Evolutionary conservation across 352 stramenopile genomes (phyloP).

Genomic region (Phytophthora idaei): DNA sequence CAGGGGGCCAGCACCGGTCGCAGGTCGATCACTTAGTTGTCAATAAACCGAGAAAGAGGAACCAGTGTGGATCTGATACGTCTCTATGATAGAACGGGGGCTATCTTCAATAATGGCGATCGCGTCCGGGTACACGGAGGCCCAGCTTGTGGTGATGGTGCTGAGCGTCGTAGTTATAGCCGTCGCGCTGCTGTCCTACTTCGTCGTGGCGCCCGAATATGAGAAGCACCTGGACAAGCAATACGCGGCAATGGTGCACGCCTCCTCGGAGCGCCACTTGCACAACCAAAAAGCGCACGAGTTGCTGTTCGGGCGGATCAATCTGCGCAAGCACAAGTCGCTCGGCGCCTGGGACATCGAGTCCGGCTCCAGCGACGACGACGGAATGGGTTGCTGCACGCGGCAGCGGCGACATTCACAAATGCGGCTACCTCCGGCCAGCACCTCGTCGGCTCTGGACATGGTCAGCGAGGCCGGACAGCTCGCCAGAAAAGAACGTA

Average conservation of each 20-base stretch:
- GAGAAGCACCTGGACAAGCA: conserved; percentile 73
- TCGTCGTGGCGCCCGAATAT: conserved; percentile 78
- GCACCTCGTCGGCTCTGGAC: conserved; percentile 15
- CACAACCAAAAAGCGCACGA: conserved; percentile 29
- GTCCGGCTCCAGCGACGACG: conserved; percentile 52
- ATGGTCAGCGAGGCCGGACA: conserved; percentile 19
- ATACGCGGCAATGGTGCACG: conserved; percentile 47
- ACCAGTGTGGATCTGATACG: not conserved
- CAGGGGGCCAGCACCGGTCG: not conserved
- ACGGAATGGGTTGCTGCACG: conserved; percentile 15
- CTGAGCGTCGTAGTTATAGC: conserved; percentile 57
- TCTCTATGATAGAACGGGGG: conserved; percentile 24
- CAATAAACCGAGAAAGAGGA: conserved; percentile 15
- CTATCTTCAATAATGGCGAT: conserved; percentile 24
- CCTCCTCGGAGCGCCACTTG: conserved; percentile 33
- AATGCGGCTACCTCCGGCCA: conserved; percentile 26
- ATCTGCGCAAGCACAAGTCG: conserved; percentile 46
- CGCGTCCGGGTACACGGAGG: conserved; percentile 45
- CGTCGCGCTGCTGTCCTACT: conserved; percentile 78
- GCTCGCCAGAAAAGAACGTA: conserved; percentile 30
- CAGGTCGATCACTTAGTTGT: conserved; percentile 22
- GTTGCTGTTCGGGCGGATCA: conserved; percentile 26
- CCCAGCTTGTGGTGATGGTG: conserved; percentile 59
- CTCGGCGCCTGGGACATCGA: conserved; percentile 55
- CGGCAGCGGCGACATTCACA: conserved; percentile 29